phyloP scores from a whole-genome alignment of 768 basidiomycete species.

The Leccinum sublutescens region DNA sequence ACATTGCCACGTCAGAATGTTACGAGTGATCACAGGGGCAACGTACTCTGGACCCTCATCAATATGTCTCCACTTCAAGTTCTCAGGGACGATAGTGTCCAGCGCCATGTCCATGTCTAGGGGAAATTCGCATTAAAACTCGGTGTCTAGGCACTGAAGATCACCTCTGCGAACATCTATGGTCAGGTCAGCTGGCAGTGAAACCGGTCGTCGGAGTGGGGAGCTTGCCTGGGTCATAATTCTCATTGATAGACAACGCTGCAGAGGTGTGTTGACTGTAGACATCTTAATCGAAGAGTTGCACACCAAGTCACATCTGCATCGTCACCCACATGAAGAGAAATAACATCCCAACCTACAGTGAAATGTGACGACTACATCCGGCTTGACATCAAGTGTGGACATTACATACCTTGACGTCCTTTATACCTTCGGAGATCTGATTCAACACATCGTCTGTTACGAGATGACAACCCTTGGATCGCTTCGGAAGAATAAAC shows the following conservation, averaged over 20 bases:
- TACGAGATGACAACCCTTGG: conserved; percentile 78
- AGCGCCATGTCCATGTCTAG: conserved; percentile 95
- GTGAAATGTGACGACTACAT: neutral
- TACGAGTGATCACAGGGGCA: neutral
- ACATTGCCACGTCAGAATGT: conserved; percentile 5
- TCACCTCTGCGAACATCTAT: conserved; percentile 46
- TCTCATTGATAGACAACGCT: conserved; percentile 85
- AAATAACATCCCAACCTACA: conserved; percentile 81
- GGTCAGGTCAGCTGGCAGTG: conserved; percentile 8
- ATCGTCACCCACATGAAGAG: conserved; percentile 70
- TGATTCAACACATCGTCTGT: conserved; percentile 71
- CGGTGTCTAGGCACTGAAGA: conserved; percentile 3
- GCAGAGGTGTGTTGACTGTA: conserved; percentile 75
- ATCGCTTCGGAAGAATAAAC: conserved; percentile 56
- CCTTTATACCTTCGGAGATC: conserved; percentile 66
- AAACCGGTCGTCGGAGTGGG: neutral
- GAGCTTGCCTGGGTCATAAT: conserved; percentile 70
- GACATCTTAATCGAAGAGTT: conserved; percentile 19
- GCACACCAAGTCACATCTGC: neutral
- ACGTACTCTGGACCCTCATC: conserved; percentile 89
- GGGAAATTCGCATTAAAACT: conserved; percentile 24
- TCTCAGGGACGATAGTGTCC: conserved; percentile 85
- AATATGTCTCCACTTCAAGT: conserved; percentile 76
- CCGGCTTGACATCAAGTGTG: neutral
- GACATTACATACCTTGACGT: conserved; percentile 53